Percentiles rank a stretch among this genome's conserved stretches.
Conservation (phyloP, 495 filamentous ascomycete species). For the Tuber borchii region DNA sequence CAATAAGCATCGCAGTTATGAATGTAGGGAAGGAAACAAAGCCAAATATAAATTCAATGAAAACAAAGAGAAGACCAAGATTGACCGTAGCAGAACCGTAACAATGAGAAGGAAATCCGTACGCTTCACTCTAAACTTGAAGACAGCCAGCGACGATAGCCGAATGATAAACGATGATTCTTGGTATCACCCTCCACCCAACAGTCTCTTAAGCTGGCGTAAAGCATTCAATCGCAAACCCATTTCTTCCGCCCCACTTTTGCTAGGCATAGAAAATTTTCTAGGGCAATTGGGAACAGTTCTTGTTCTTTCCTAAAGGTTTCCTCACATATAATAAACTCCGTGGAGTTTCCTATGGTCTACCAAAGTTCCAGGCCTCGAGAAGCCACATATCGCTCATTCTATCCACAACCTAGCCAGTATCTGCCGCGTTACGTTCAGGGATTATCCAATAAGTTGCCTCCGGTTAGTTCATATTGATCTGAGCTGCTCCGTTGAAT, state of each 20-base stretch:
- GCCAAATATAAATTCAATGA: neutral
- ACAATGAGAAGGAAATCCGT: neutral
- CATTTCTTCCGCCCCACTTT: neutral
- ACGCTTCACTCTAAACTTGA: neutral
- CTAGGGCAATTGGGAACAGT: neutral
- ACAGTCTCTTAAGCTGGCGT: neutral
- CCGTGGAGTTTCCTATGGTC: neutral
- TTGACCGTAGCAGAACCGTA: neutral
- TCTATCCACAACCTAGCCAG: too few relatives aligned
- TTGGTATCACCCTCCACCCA: neutral
- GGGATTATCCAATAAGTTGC: neutral
- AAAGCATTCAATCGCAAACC: neutral
- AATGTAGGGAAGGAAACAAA: conserved; percentile 3
- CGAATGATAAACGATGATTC: neutral
- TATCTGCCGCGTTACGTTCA: neutral
- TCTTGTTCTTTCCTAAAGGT: neutral
- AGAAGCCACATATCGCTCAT: neutral
- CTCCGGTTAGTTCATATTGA: neutral
- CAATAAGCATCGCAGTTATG: conserved; percentile 3
- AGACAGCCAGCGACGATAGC: neutral
- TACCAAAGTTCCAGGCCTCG: neutral
- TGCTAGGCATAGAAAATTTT: neutral
- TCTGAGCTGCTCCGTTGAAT: neutral
- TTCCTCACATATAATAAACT: neutral
- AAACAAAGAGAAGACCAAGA: conserved; percentile 6